phyloP scores from a whole-genome alignment of 306 rosid genomes.

The Sphenostylis stenocarpa region DNA sequence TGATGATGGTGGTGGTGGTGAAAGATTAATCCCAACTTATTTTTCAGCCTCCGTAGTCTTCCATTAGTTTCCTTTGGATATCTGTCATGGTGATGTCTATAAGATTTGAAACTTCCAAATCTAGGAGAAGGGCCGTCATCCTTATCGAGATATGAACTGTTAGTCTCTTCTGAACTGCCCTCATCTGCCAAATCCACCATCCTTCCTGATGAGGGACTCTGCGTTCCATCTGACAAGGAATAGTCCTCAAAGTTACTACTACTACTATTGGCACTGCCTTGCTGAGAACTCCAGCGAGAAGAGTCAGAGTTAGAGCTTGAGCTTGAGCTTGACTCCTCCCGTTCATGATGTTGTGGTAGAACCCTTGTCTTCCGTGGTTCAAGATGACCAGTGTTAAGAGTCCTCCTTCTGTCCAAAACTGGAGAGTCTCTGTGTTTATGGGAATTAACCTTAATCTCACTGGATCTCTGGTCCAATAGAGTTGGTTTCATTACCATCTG shows the following conservation, averaged over 20 bases:
- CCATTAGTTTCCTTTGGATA: constrained; percentile 41
- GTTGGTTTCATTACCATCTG: constrained; percentile 48
- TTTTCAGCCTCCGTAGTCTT: constrained; percentile 55
- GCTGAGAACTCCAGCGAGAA: constrained; percentile 43
- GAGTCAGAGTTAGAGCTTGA: constrained; percentile 29
- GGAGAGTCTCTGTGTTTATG: constrained; percentile 24
- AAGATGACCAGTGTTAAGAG: constrained; percentile 15
- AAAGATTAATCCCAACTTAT: constrained; percentile 70
- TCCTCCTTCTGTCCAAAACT: constrained; percentile 11
- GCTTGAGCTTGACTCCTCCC: constrained; percentile 36
- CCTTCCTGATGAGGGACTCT: not conserved
- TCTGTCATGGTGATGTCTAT: constrained; percentile 9
- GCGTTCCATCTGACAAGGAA: constrained; percentile 16
- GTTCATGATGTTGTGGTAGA: constrained; percentile 11
- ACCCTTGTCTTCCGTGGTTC: constrained; percentile 4
- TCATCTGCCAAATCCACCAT: constrained; percentile 29
- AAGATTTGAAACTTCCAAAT: constrained; percentile 34
- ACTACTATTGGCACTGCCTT: constrained; percentile 1
- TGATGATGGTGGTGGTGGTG: constrained; percentile 85
- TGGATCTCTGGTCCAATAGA: constrained; percentile 40
- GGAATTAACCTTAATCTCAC: constrained; percentile 29
- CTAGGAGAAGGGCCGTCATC: constrained; percentile 28
- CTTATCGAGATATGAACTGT: constrained; percentile 17
- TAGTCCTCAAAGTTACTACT: constrained; percentile 33
- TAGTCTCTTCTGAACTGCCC: constrained; percentile 36